These are phyloP conservation scores for Fragilaria radians DNA, from an alignment of 108 stramenopile species.

Conservation along the genomic window DNA sequence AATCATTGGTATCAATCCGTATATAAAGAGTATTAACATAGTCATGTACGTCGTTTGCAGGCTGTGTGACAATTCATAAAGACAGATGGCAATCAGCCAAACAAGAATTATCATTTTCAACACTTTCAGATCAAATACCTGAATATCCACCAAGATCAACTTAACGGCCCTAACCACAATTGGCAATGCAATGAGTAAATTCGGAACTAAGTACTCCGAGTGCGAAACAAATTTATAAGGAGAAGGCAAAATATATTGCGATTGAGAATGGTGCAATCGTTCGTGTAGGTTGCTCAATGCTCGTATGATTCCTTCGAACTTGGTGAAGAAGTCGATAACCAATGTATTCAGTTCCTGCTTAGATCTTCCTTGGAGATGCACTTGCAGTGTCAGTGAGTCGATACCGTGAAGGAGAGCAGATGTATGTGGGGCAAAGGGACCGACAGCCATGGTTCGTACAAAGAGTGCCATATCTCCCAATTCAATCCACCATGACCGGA, in stretches of 20 bases:
- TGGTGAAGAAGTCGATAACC: constrained; percentile 45
- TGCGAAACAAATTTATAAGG: constrained; percentile 73
- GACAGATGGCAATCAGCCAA: constrained; percentile 3
- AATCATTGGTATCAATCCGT: neutral
- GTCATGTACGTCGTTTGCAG: neutral
- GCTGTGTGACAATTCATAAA: neutral
- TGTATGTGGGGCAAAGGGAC: constrained; percentile 54
- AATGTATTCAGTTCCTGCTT: constrained; percentile 1
- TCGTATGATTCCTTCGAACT: constrained; percentile 50
- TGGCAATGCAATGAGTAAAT: constrained; percentile 62
- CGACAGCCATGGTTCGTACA: constrained; percentile 22
- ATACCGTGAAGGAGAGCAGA: constrained; percentile 67
- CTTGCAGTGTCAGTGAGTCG: constrained; percentile 71
- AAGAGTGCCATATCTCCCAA: constrained; percentile 41
- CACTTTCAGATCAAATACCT: constrained; percentile 29
- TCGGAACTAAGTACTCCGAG: constrained; percentile 74
- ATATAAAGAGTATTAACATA: neutral
- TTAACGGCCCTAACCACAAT: constrained; percentile 56
- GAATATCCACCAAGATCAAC: constrained; percentile 43
- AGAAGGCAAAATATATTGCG: constrained; percentile 68
- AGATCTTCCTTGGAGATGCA: constrained; percentile 11
- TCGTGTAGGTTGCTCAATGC: constrained; percentile 79
- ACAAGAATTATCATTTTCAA: constrained; percentile 20
- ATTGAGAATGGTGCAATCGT: constrained; percentile 78
- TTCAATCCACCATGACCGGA: constrained; percentile 37